phyloP scores from a whole-genome alignment of 352 stramenopile genomes.

The Globisporangium solare region DNA sequence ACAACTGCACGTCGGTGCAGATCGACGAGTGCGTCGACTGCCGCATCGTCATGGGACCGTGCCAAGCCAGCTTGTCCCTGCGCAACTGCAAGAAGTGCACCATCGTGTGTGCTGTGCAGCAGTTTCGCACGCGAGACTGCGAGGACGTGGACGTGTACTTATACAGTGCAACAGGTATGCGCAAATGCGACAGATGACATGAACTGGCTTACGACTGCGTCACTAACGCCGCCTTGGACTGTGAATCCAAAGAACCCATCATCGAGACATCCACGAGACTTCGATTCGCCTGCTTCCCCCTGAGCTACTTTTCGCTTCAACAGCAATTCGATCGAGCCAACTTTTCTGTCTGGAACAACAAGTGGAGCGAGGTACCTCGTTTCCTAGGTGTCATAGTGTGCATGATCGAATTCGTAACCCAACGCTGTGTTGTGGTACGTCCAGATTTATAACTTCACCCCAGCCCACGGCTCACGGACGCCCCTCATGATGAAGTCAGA shows the following conservation, averaged over 20 bases:
- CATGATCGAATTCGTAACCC: not conserved
- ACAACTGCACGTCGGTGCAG: constrained; percentile 74
- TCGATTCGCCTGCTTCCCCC: constrained; percentile 56
- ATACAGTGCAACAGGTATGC: constrained; percentile 51
- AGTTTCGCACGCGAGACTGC: constrained; percentile 74
- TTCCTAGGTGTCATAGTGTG: not conserved
- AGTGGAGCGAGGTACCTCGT: constrained; percentile 62
- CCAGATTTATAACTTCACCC: constrained; percentile 73
- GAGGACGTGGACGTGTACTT: constrained; percentile 54
- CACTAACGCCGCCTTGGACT: not conserved
- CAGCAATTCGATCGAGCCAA: constrained; percentile 61
- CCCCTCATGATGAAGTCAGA: constrained; percentile 21
- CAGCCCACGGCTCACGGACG: constrained; percentile 49
- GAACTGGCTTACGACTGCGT: no score
- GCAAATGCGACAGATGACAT: no score
- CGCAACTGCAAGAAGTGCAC: constrained; percentile 61
- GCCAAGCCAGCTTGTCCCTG: constrained; percentile 66
- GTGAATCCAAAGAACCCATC: constrained; percentile 42
- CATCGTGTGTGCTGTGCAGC: constrained; percentile 58
- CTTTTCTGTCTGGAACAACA: constrained; percentile 80
- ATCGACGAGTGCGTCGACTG: constrained; percentile 70
- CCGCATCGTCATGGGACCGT: constrained; percentile 66
- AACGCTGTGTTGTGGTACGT: not conserved
- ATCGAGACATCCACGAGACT: constrained; percentile 62
- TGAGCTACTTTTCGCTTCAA: constrained; percentile 68